These are phyloP conservation scores for Aureobasidium sp. DNA, from an alignment of 2,329 filamentous ascomycete species.

Conservation along the genomic window DNA sequence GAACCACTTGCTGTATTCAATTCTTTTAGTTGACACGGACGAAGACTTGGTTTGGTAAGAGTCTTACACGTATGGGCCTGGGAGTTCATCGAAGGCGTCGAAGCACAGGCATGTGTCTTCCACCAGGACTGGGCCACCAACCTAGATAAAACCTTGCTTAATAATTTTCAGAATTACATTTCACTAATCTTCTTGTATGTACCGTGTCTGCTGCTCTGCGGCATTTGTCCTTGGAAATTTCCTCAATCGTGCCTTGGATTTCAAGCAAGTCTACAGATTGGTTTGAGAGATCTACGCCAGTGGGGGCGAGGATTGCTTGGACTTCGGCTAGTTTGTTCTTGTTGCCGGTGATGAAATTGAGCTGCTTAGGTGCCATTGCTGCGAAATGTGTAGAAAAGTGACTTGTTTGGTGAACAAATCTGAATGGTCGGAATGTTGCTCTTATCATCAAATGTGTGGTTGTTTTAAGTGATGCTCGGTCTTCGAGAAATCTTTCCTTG, in stretches of 20 bases:
- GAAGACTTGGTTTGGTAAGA: neutral
- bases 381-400: neutral
- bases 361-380: slow-evolving; percentile 38
- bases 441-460: neutral
- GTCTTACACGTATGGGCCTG: slow-evolving; percentile 87
- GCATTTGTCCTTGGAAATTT: slow-evolving; percentile 85
- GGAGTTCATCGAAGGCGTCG: slow-evolving; percentile 79
- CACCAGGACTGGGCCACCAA: slow-evolving; percentile 80
- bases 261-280: slow-evolving; percentile 75
- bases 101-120: slow-evolving; percentile 97
- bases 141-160: slow-evolving; percentile 38
- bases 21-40: neutral
- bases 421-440: neutral
- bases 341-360: slow-evolving; percentile 97
- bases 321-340: slow-evolving; percentile 89
- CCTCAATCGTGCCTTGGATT: slow-evolving; percentile 85
- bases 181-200: slow-evolving; percentile 20
- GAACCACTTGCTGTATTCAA: slow-evolving; percentile 74
- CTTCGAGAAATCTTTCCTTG: slow-evolving; percentile 5
- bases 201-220: slow-evolving; percentile 70
- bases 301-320: slow-evolving; percentile 66
- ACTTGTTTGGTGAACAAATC: neutral
- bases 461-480: neutral
- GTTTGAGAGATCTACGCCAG: slow-evolving; percentile 60
- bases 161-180: neutral